These are phyloP conservation scores for Kodamaea anthophila DNA, from an alignment of 1,139 yeast genomes.

Conservation along the genomic window DNA sequence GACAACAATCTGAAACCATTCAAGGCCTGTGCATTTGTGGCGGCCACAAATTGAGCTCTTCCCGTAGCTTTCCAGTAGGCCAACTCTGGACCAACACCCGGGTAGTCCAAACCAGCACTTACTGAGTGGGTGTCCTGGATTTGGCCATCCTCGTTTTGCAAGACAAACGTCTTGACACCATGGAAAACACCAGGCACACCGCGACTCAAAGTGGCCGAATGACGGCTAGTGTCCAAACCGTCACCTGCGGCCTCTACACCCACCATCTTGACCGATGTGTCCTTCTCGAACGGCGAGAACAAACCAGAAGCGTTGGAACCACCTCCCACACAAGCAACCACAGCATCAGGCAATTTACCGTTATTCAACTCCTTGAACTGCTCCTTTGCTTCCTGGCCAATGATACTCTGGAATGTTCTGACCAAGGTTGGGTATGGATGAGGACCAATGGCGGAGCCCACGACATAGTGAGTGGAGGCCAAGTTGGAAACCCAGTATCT, in stretches of 20 bases:
- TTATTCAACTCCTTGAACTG: conserved; percentile 74
- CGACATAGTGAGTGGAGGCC: conserved; percentile 83
- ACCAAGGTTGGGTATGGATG: conserved; percentile 98
- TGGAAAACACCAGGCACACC: conserved; percentile 98
- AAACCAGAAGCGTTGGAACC: conserved; percentile 96
- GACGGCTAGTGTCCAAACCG: conserved; percentile 79
- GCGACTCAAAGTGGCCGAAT: conserved; percentile 87
- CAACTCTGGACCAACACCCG: conserved; percentile 98
- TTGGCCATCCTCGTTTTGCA: conserved; percentile 91
- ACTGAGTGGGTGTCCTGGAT: conserved; percentile 96
- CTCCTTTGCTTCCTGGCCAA: conserved; percentile 90
- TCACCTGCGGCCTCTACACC: conserved; percentile 99
- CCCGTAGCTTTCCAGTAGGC: conserved; percentile 94
- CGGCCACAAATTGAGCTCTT: conserved; percentile 85
- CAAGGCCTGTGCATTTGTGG: conserved; percentile 89
- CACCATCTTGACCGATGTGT: conserved; percentile 64
- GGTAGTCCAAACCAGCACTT: conserved; percentile 97
- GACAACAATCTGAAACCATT: conserved; percentile 83
- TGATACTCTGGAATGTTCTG: conserved; percentile 95
- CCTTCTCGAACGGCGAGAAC: conserved; percentile 90
- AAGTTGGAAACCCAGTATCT: conserved; percentile 91
- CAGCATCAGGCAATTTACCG: conserved; percentile 84
- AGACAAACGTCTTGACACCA: conserved; percentile 90
- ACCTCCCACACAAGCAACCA: conserved; percentile 99
- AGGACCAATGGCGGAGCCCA: conserved; percentile 98